Base-by-base conservation (phyloP, 2,329 filamentous ascomycete genomes). In the Periconia sp. region DNA sequence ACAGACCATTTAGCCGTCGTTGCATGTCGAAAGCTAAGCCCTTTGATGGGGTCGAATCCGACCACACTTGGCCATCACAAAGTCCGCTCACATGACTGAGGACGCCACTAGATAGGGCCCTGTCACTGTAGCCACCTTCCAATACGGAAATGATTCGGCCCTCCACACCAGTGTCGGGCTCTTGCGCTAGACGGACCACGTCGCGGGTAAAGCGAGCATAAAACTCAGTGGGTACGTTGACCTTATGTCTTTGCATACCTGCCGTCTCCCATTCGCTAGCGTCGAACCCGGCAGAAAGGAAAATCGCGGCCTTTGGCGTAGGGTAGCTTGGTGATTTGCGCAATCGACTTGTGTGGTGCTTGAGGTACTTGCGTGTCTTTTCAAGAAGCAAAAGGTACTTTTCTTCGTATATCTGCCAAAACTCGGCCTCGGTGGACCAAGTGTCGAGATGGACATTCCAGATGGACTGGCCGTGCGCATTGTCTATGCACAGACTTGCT, bases 151-250 rank as follows among this genome's bases (percentile, higher is more conserved):
- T 86, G 16, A 97, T 79, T 31, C 94, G 82, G 2, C 92, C 92
- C 18, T 95, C 87, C 1, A 89, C 88, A 19, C 82, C 80, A 2
- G 89, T 81, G 2, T 81, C 88, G 57, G 89, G 85, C 65, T 96
- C 91, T 28, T 88, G 81, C 0, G 95, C 88, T 46, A 99, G 76
- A 34, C 81, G 84, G 11, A 95, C 86, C 3, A 96, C 82, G 62
- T 99, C 94, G 31, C 85, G 81, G 0, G 92, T 92, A 52, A 99
- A 87, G 1, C 88, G 84, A 35, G 94, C 94, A 65, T 97, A 99
- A 66, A 99, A 99, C 39, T 92, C 89, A 0, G 92, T 99, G 0
- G 94, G 92, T 2, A 99, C 94, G 62, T 96, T 96, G 60, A 96
- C 92, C 44, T 88, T 87, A 70, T 99, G 94, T 33, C 94, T 82